These are phyloP conservation scores for Coccomyxa sp. DNA, from an alignment of 139 green algal species.

Conservation along the genomic window DNA sequence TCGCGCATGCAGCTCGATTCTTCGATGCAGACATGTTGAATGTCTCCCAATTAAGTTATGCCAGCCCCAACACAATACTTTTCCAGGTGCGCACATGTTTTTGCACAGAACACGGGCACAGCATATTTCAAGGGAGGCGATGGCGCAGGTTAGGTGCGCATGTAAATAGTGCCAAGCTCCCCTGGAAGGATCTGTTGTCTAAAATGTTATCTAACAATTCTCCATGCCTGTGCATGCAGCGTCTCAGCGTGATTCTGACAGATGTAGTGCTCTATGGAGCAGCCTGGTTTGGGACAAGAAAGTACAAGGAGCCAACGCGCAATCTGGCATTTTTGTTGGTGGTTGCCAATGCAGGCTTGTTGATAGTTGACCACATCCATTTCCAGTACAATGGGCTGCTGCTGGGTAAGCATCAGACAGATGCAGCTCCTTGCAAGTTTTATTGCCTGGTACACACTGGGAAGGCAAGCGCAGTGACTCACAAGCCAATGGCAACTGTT, in stretches of 20 bases:
- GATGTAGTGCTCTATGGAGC: constrained; percentile 59
- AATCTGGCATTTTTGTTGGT: constrained; percentile 34
- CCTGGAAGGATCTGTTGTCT: too few relatives aligned
- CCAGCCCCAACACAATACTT: constrained; percentile 53
- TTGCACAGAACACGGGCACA: too few relatives aligned
- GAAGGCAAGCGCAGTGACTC: too few relatives aligned
- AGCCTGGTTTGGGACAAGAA: constrained; percentile 29
- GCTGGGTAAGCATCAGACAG: constrained; percentile 50
- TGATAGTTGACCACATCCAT: constrained; percentile 97
- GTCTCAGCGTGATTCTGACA: constrained; percentile 61
- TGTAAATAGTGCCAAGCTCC: too few relatives aligned
- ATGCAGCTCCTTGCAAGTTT: not conserved
- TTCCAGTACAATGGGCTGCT: constrained; percentile 99
- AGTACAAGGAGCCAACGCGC: constrained; percentile 18
- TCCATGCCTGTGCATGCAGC: constrained; percentile 51
- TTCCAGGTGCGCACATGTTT: constrained; percentile 58
- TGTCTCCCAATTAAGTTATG: constrained; percentile 61
- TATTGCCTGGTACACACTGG: not conserved
- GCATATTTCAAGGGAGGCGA: too few relatives aligned
- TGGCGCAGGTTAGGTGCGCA: too few relatives aligned
- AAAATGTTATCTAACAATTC: too few relatives aligned
- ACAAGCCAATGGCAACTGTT: too few relatives aligned
- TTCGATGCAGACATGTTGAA: constrained; percentile 81
- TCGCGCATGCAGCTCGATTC: constrained; percentile 54
- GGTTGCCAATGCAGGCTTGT: constrained; percentile 65